Base-by-base conservation (phyloP, 805 yeast species). In the Maudiozyma serrabonitensis region DNA sequence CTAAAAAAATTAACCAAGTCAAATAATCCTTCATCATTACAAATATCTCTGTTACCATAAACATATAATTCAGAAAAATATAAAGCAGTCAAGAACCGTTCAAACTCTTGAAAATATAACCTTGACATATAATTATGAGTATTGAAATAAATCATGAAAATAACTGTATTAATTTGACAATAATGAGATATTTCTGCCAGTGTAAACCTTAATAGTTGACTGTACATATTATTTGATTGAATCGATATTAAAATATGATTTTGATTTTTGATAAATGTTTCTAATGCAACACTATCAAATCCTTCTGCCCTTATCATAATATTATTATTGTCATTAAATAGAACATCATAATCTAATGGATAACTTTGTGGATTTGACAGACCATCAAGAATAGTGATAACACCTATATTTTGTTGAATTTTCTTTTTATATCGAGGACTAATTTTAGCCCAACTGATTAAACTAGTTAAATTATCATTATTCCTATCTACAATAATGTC, bases 1-100 rank as follows among this genome's bases (percentile, higher is more conserved):
- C 59, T 51, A 40, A 62, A 63, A 4, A 62, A 50, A 3, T 60
- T 56, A 21, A 55, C 55, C 8, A 63, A 47, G 46, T 62, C 66
- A 43, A 52, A 55, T 45, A 58, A 46, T 43, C 49, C 48, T n/a
- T 12, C 21, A 21, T 51, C 54, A n/a, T 45, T 25, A 13, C 21
- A 21, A 4, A 2, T 18, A 18, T 9, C 3, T 2, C 38, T 26
- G 47, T 52, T 53, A 8, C 66, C 66, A 25, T 59, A 39, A 1
- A 62, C 45, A 50, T 63, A 62, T 19, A 63, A 45, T 43, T 63
- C 68, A 45, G 61, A 52, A 26, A 63, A 45, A 3, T 47, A 40
- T 19, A 63, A 40, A 16, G 32, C 43, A 13, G 46, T 28, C 9
- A 32, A 40, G 12, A 46, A 46, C 31, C 48, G 42, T 16, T 49